Evolutionary conservation across 1,139 yeast genomes (phyloP).

Genomic region (Hansenula sp.): DNA sequence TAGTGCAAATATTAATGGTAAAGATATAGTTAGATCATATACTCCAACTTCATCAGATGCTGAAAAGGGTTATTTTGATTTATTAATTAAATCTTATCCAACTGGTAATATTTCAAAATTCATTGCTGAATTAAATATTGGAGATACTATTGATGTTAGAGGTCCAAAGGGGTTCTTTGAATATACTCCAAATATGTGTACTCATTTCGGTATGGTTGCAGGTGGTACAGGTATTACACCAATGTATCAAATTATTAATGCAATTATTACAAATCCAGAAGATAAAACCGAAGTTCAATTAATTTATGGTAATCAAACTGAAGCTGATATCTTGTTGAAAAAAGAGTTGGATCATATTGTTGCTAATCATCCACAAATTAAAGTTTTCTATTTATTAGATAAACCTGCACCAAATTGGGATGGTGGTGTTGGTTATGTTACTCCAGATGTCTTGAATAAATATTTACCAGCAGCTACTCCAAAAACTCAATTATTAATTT

Average conservation of each 20-base stretch:
- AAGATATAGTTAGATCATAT: conserved; percentile 85
- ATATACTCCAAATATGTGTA: conserved; percentile 77
- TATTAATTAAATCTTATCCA: conserved; percentile 89
- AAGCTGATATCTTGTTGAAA: conserved; percentile 74
- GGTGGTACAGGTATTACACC: conserved; percentile 98
- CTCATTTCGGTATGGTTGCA: conserved; percentile 80
- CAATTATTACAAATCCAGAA: conserved; percentile 63
- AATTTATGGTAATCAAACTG: conserved; percentile 75
- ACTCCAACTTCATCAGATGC: conserved; percentile 91
- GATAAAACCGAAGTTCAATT: conserved; percentile 72
- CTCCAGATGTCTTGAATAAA: conserved; percentile 66
- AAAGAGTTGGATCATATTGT: conserved; percentile 74
- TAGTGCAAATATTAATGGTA: conserved; percentile 70
- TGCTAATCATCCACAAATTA: conserved; percentile 55
- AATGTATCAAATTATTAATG: conserved; percentile 83
- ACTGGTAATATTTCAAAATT: conserved; percentile 82
- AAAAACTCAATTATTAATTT: conserved; percentile 71
- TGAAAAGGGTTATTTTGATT: conserved; percentile 82
- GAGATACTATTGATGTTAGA: conserved; percentile 67
- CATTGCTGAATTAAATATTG: conserved; percentile 64
- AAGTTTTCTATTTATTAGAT: conserved; percentile 73
- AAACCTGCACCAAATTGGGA: conserved; percentile 72
- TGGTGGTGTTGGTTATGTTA: conserved; percentile 80
- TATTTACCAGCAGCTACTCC: conserved; percentile 59
- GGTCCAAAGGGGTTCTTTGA: conserved; percentile 95